Percentiles rank a stretch among this genome's conserved stretches.
Conservation (phyloP, 2,329 filamentous ascomycete species). For the Cephalotrichum gorgonifer region DNA sequence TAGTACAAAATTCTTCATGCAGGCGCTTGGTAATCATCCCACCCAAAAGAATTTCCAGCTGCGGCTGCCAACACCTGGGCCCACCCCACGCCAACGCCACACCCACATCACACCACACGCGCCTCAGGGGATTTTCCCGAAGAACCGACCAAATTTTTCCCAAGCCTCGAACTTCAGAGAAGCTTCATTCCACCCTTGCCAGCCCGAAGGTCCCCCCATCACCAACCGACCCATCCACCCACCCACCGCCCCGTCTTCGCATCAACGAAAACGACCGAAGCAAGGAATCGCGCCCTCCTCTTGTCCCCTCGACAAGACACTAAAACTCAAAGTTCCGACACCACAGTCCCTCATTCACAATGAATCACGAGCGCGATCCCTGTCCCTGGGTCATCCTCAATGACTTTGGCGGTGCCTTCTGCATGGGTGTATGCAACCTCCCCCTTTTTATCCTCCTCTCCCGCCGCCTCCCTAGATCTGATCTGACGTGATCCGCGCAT, state of each 20-base stretch:
- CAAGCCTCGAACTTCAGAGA: neutral
- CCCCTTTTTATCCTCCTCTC: neutral
- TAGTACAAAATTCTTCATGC: too few species aligned
- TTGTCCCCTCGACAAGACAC: neutral
- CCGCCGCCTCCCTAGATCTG: neutral
- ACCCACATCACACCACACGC: neutral
- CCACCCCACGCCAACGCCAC: too few species aligned
- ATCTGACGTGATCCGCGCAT: conserved; percentile 5
- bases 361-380: conserved; percentile 95
- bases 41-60: too few species aligned
- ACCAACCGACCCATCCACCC: neutral
- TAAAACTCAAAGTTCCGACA: too few species aligned
- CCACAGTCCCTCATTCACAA: conserved; percentile 26
- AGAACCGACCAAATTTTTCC: conserved; percentile 5
- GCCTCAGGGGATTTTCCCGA: neutral
- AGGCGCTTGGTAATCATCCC: too few species aligned
- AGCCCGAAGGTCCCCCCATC: too few species aligned
- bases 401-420: conserved; percentile 95
- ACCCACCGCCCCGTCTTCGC: neutral
- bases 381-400: conserved; percentile 95
- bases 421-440: conserved; percentile 69
- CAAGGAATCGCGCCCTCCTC: neutral
- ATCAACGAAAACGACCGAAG: neutral
- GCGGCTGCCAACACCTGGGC: neutral
- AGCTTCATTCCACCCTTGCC: neutral